Evolutionary conservation across 495 filamentous ascomycete species (phyloP), one percentile per base, ranked within the genome.

Genomic region (Tetracladium marchalianum): DNA sequence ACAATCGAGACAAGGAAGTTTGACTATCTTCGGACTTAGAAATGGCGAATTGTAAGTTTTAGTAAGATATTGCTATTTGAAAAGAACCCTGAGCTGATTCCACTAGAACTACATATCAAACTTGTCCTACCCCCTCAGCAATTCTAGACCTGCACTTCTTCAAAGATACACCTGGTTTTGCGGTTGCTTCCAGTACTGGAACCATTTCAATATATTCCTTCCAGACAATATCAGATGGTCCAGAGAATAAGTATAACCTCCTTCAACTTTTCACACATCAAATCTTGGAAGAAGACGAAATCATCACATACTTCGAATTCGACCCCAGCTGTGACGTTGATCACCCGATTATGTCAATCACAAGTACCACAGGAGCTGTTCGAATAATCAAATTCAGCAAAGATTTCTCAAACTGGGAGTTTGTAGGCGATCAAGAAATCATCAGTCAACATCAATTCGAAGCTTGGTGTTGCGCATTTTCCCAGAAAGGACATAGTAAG

Each of bases 81-180:
- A n/a, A 5, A 17, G 31, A 18, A 41, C 17, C 12, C n/a, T 39
- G 35, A 38, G 8, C 53, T 62, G 31, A 37, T 4, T 19, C 8
- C 38, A 2, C 6, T 18, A 52, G 50, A 19, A 11, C 24, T 17
- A 34, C 34, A 16, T 41, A 64, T 31, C 69, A 78, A 47, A 77
- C 70, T 1, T 43, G 81, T 22, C 59, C 69, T 2, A 72, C 80
- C 31, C 73, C 73, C 35, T 82, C 76, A 52, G 88, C 87, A 16
- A 71, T 96, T 17, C 77, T 97, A 36, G 90, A 97, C 59, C 72
- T 95, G 17, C 84, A 86, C 47, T 96, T 95, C 62, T 78, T 80
- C 48, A n/a, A 24, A 31, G 9, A n/a, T 10, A 9, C 11, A 18
- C 41, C 27, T 4, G 31, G 38, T 11, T 68, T 92, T 24, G 86